Evolutionary conservation across 1,139 yeast species (phyloP).

Genomic region (Hansenula lynferdii): DNA sequence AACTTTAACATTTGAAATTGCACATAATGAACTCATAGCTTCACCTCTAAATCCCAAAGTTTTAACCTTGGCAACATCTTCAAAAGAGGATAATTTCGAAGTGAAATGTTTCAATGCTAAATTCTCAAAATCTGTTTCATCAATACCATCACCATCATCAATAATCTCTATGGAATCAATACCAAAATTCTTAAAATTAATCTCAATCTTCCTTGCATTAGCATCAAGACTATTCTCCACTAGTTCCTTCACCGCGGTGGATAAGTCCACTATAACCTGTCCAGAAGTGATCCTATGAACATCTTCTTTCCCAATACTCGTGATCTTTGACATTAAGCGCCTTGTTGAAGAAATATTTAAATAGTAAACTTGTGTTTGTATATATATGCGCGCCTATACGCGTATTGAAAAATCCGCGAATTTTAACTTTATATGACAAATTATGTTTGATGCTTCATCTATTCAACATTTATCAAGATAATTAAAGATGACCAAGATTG

Average conservation of each 20-base stretch:
- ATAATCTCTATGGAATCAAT: constrained; percentile 64
- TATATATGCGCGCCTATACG: too few species aligned
- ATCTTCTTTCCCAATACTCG: constrained; percentile 19
- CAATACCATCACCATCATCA: constrained; percentile 81
- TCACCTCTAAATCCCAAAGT: constrained; percentile 86
- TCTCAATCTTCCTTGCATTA: constrained; percentile 57
- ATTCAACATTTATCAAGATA: too few species aligned
- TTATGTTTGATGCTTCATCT: too few species aligned
- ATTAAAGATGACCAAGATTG: not conserved
- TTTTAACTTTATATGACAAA: not conserved
- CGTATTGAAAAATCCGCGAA: not conserved
- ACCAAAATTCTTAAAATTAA: constrained; percentile 67
- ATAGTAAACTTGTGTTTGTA: too few species aligned
- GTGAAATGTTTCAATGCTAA: constrained; percentile 76
- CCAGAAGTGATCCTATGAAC: constrained; percentile 83
- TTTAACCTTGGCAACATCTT: constrained; percentile 45
- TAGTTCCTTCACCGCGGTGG: constrained; percentile 76
- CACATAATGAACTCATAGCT: constrained; percentile 71
- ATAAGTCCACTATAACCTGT: constrained; percentile 80
- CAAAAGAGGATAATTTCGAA: constrained; percentile 62
- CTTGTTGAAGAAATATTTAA: too few species aligned
- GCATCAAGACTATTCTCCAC: constrained; percentile 89
- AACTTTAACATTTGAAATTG: constrained; percentile 48
- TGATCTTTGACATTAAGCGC: not conserved
- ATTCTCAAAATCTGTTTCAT: constrained; percentile 47